Percentiles rank a stretch among this genome's conserved stretches.
Conservation (phyloP, 2,329 filamentous ascomycete genomes). For the Aspergillus brasiliensis region DNA sequence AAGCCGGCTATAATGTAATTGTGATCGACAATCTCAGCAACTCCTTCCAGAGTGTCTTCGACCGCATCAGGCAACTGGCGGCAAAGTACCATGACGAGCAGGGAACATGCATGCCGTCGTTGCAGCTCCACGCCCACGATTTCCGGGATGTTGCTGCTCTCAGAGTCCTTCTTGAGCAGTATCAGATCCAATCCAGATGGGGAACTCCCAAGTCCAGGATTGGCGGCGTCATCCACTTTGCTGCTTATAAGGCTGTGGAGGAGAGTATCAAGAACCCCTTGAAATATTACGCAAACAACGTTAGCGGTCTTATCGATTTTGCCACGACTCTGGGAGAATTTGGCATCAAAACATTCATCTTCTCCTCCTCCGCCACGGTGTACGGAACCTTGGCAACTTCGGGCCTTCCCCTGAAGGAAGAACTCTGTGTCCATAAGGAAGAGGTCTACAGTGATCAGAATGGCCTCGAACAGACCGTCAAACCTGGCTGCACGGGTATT, state of each 20-base stretch:
- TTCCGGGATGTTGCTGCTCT: conserved; percentile 50
- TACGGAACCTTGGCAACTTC: conserved; percentile 60
- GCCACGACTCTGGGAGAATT: conserved; percentile 59
- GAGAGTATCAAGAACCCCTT: conserved; percentile 64
- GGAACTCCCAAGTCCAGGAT: conserved; percentile 53
- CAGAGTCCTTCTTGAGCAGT: conserved; percentile 46
- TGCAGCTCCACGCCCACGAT: conserved; percentile 52
- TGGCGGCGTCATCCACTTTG: conserved; percentile 68
- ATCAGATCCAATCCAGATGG: conserved; percentile 39
- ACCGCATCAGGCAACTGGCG: conserved; percentile 38
- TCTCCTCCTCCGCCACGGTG: conserved; percentile 68
- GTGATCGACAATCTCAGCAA: conserved; percentile 48
- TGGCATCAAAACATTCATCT: conserved; percentile 66
- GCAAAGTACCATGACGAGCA: conserved; percentile 40
- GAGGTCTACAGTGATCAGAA: conserved; percentile 49
- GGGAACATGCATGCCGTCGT: conserved; percentile 45
- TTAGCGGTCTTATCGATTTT: conserved; percentile 64
- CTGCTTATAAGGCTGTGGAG: conserved; percentile 66
- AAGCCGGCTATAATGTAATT: conserved; percentile 45
- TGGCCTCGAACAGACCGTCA: conserved; percentile 45
- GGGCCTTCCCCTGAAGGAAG: conserved; percentile 57
- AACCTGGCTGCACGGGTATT: conserved; percentile 58
- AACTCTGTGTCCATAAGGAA: conserved; percentile 57
- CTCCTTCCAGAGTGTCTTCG: conserved; percentile 38
- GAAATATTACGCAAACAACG: conserved; percentile 69